Conservation (phyloP, 2,329 filamentous ascomycete genomes). For the Penicillium hordei region DNA sequence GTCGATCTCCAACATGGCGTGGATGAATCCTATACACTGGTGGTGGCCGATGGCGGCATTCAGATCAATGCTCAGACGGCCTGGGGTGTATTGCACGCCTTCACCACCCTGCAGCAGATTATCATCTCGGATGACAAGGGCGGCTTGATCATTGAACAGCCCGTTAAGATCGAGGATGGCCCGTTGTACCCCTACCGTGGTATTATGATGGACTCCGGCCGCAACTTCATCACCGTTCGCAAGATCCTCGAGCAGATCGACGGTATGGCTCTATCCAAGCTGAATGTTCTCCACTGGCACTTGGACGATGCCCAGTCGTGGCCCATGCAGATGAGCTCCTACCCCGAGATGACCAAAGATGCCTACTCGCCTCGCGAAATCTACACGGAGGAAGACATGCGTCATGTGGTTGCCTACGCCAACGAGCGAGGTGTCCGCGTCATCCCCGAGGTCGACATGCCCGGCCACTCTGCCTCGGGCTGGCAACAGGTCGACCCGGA, state of each 20-base stretch:
- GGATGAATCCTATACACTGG: slow-evolving; percentile 57
- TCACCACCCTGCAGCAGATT: slow-evolving; percentile 59
- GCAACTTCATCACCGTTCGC: slow-evolving; percentile 53
- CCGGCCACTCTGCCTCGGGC: slow-evolving; percentile 56
- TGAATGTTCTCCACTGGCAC: slow-evolving; percentile 61
- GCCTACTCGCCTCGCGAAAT: slow-evolving; percentile 54
- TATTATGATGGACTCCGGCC: slow-evolving; percentile 56
- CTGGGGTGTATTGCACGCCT: slow-evolving; percentile 57
- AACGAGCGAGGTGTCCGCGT: slow-evolving; percentile 58
- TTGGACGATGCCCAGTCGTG: slow-evolving; percentile 57
- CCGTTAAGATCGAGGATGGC: slow-evolving; percentile 52
- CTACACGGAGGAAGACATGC: slow-evolving; percentile 48
- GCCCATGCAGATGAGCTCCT: slow-evolving; percentile 52
- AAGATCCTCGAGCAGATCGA: slow-evolving; percentile 58
- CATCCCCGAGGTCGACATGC: slow-evolving; percentile 64
- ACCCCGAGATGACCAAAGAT: slow-evolving; percentile 55
- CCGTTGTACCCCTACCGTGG: slow-evolving; percentile 57
- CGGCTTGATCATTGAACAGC: slow-evolving; percentile 53
- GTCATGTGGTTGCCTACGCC: slow-evolving; percentile 51
- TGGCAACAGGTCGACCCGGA: slow-evolving; percentile 58
- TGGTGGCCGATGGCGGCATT: slow-evolving; percentile 45
- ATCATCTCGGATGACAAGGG: slow-evolving; percentile 50
- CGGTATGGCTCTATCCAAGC: slow-evolving; percentile 56
- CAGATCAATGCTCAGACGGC: slow-evolving; percentile 52
- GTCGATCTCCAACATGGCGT: slow-evolving; percentile 57